Evolutionary conservation across 805 yeast species (phyloP), one percentile per base, ranked within the genome.

Genomic region (Vanderwaltozyma tropicalis): DNA sequence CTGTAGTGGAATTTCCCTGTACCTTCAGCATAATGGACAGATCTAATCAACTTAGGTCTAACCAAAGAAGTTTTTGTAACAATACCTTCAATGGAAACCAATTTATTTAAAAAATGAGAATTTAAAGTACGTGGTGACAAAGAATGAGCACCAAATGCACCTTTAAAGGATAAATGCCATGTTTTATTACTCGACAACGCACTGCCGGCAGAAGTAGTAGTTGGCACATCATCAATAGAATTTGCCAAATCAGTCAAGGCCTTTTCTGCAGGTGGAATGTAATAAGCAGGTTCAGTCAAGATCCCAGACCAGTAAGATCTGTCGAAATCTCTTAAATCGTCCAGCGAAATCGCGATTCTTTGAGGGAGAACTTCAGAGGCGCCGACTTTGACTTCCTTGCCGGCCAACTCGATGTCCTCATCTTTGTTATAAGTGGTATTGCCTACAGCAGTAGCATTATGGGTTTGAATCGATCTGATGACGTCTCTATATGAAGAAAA

Each of bases 41-140:
- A 85, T 50, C 94, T 73, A 34, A 87, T 71, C 38, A 89, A 74
- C 58, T 89, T 89, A 27, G 98, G 98, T 44, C 97, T 73, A 30
- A 92, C 94, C 41, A 92, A 68, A 1, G 96, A 87, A 22, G 95
- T 88, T 45, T 92, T 71, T 1, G 97, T 89, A 14, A 92, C 95
- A 49, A 92, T 92, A 39, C 98, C 98, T 62, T 92, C 96, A 18
- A 92, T 69, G 1, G 94, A 78, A 31, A 92, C 76, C 72, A 89
- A 66, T 53, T 80, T 79, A 39, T 95, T 86, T 36, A 92, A 66
- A 46, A 75, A 80, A 12, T 71, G 62, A 2, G 97, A 80, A 41
- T 79, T 74, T 40, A 92, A 76, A 3, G 95, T 77, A 52, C 97
- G 73, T 16, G 98, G 96, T 18, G 87, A 80, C 21, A 89, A 78